phyloP scores from a whole-genome alignment of 2,329 filamentous ascomycete species.

The Truncatella angustata region DNA sequence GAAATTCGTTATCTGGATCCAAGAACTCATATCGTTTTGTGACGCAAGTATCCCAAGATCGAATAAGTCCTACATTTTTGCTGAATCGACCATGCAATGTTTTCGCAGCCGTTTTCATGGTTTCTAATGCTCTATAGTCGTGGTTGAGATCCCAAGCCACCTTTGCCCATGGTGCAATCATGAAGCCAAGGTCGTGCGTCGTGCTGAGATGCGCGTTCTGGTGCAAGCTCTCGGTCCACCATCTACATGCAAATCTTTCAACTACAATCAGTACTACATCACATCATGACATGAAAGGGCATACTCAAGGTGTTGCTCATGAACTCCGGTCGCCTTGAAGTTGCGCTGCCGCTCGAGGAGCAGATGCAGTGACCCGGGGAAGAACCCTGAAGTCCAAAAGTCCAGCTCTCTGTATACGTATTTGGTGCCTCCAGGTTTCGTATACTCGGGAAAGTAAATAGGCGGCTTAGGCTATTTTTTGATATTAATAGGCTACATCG shows the following conservation, averaged over 20 bases:
- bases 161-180: conserved; percentile 37
- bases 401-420: conserved; percentile 39
- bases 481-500: neutral
- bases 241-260: conserved; percentile 34
- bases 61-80: conserved; percentile 30
- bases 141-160: conserved; percentile 36
- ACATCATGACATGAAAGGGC: neutral
- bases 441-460: conserved; percentile 34
- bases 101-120: conserved; percentile 31
- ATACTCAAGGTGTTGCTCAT: conserved; percentile 25
- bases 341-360: conserved; percentile 34
- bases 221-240: conserved; percentile 39
- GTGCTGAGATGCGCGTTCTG: conserved; percentile 29
- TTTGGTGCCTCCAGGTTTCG: conserved; percentile 29
- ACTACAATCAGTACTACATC: too few species aligned
- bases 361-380: conserved; percentile 42
- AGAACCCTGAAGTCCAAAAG: conserved; percentile 50
- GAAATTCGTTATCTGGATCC: conserved; percentile 33
- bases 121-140: conserved; percentile 33
- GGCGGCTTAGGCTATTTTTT: conserved; percentile 12
- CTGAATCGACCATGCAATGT: conserved; percentile 36
- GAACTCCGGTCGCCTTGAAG: conserved; percentile 15
- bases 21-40: conserved; percentile 36
- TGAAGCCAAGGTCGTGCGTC: conserved; percentile 44
- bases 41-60: conserved; percentile 42